Conservation (phyloP, 495 filamentous ascomycete genomes). For the Chaetomium fimeti region DNA sequence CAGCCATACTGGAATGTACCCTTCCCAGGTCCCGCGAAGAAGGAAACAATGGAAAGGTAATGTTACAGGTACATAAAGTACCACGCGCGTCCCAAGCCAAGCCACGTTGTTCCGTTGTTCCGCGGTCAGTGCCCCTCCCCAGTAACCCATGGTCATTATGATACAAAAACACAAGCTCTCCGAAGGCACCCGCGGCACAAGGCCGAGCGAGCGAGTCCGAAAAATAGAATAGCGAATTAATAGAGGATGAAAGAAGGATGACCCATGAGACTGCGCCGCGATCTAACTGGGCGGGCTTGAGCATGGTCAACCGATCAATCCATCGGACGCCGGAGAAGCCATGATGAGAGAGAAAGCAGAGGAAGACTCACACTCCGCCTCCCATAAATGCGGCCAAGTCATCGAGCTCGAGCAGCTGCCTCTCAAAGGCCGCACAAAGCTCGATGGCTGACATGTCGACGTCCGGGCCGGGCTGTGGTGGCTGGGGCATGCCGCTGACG, state of each 20-base stretch:
- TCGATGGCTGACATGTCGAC: slow-evolving; percentile 52
- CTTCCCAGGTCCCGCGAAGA: not conserved
- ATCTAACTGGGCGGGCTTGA: slow-evolving; percentile 30
- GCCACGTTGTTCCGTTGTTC: no score
- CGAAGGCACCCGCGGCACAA: not conserved
- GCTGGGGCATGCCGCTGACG: slow-evolving; percentile 20
- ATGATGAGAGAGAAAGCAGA: slow-evolving; percentile 2
- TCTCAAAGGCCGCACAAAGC: slow-evolving; percentile 50
- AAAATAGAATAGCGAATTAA: not conserved
- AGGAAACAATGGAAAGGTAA: not conserved
- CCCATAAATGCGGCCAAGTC: slow-evolving; percentile 55
- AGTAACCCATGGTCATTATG: not conserved
- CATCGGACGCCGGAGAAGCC: not conserved
- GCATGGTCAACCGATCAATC: slow-evolving; percentile 8
- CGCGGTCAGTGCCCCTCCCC: not conserved
- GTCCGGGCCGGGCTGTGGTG: slow-evolving; percentile 24
- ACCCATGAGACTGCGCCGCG: not conserved
- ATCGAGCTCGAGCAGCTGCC: slow-evolving; percentile 51
- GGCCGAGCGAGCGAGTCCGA: not conserved
- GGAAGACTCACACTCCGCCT: slow-evolving; percentile 46
- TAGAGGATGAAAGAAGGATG: not conserved
- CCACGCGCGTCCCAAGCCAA: not conserved
- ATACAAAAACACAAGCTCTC: slow-evolving; percentile 2
- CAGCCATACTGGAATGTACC: not conserved
- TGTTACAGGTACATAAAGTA: slow-evolving; percentile 3